Evolutionary conservation across 495 filamentous ascomycete genomes (phyloP).

Genomic region (Penicillium desertorum): DNA sequence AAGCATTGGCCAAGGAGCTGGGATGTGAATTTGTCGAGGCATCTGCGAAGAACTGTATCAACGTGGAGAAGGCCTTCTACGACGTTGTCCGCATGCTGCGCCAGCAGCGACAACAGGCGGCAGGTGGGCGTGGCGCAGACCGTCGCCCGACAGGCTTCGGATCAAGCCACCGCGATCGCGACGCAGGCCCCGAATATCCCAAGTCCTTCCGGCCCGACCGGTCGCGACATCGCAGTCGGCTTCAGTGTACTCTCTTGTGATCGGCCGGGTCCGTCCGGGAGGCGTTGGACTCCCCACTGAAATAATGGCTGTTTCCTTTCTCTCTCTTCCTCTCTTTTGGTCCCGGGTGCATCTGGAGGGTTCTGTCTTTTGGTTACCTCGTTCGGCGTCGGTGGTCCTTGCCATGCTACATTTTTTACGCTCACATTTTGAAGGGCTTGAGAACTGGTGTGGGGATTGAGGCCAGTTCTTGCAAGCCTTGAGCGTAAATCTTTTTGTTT

Average conservation of each 20-base stretch:
- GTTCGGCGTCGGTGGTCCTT: constrained; percentile 28
- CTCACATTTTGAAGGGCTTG: constrained; percentile 3
- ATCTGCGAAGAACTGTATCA: constrained; percentile 98
- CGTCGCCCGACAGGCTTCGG: constrained; percentile 41
- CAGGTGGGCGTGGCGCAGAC: constrained; percentile 38
- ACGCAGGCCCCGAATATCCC: constrained; percentile 44
- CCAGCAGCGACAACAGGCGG: constrained; percentile 66
- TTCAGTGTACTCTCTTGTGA: constrained; percentile 48
- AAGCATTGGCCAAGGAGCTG: constrained; percentile 84
- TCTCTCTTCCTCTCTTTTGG: constrained; percentile 25
- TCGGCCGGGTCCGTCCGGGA: constrained; percentile 21
- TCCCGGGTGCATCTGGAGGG: constrained; percentile 36
- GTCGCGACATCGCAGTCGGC: constrained; percentile 38
- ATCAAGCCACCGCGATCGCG: constrained; percentile 39
- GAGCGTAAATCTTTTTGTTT: neutral
- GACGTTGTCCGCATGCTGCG: constrained; percentile 91
- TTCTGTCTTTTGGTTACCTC: constrained; percentile 35
- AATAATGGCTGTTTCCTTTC: constrained; percentile 16
- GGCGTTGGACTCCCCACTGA: constrained; percentile 5
- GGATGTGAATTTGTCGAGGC: constrained; percentile 98
- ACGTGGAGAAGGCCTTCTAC: constrained; percentile 98
- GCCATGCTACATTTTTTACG: constrained; percentile 13
- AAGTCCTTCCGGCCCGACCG: constrained; percentile 45
- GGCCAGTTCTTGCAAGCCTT: neutral
- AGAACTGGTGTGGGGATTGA: neutral